Evolutionary conservation across 2,329 filamentous ascomycete genomes (phyloP).

Genomic region (Cucurbitaria berberidis): DNA sequence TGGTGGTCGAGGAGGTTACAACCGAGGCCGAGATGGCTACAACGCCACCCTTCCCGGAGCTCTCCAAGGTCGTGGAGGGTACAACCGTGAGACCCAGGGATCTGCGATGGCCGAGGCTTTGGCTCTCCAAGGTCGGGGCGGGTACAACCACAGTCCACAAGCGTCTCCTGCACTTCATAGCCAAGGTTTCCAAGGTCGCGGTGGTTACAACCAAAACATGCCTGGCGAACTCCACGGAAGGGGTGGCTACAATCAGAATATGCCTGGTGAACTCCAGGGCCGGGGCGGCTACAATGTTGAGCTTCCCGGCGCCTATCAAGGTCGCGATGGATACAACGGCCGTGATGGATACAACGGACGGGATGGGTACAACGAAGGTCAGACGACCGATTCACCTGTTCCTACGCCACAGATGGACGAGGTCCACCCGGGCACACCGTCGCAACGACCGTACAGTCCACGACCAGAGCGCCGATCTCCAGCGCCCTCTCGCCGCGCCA

Average conservation of each 20-base stretch:
- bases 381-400: slow-evolving; percentile 39
- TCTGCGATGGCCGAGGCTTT: slow-evolving; percentile 29
- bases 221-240: slow-evolving; percentile 37
- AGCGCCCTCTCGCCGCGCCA: slow-evolving; percentile 42
- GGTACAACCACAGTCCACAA: slow-evolving; percentile 19
- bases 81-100: slow-evolving; percentile 29
- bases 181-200: slow-evolving; percentile 34
- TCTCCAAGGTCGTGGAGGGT: slow-evolving; percentile 40
- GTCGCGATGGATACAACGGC: slow-evolving; percentile 47
- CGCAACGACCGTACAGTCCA: slow-evolving; percentile 38
- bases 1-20: slow-evolving; percentile 40
- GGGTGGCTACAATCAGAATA: slow-evolving; percentile 41
- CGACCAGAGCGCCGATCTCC: slow-evolving; percentile 39
- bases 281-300: slow-evolving; percentile 41
- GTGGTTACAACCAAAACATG: slow-evolving; percentile 38
- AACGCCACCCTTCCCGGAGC: slow-evolving; percentile 38
- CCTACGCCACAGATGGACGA: slow-evolving; percentile 42
- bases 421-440: slow-evolving; percentile 41
- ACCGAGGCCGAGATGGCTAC: slow-evolving; percentile 46
- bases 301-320: slow-evolving; percentile 39
- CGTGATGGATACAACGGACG: slow-evolving; percentile 44
- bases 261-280: slow-evolving; percentile 42
- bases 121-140: slow-evolving; percentile 23
- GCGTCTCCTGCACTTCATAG: slow-evolving; percentile 24
- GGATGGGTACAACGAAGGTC: slow-evolving; percentile 40